Conservation (phyloP, 2,329 filamentous ascomycete genomes). For the Sporothrix variecibatus region DNA sequence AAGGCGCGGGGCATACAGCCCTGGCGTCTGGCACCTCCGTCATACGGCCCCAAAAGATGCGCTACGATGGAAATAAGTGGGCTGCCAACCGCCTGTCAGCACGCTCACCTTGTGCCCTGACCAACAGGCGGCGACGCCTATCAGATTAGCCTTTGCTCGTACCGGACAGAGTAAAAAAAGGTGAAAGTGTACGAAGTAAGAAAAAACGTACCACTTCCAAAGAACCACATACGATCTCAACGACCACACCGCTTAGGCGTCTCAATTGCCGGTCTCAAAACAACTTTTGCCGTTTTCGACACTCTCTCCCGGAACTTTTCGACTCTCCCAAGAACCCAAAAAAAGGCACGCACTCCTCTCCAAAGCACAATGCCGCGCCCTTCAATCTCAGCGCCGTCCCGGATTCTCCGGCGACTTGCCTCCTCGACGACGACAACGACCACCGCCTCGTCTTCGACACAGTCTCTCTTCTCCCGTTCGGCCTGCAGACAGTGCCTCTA, state of each 20-base stretch:
- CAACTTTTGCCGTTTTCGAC: too few relatives aligned
- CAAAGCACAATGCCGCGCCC: constrained; percentile 18
- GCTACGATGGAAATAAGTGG: not conserved
- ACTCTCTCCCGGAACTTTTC: too few relatives aligned
- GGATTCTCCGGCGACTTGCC: constrained; percentile 15
- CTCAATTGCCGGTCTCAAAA: not conserved
- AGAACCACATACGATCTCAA: constrained; percentile 10
- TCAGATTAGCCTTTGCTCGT: not conserved
- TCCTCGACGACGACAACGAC: not conserved
- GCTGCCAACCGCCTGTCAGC: not conserved
- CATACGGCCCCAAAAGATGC: not conserved
- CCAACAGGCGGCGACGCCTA: not conserved
- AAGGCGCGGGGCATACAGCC: constrained; percentile 7
- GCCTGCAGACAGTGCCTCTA: not conserved
- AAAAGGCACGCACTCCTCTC: not conserved
- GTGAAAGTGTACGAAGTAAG: not conserved
- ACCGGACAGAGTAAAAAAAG: not conserved
- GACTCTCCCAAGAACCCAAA: not conserved
- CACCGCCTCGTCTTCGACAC: not conserved
- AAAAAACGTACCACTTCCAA: constrained; percentile 13
- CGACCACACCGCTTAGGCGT: not conserved
- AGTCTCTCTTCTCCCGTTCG: not conserved
- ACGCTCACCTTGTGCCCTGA: not conserved
- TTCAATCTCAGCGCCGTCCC: not conserved
- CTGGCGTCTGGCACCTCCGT: not conserved